phyloP scores from a whole-genome alignment of 345 rosid species.

The Melastoma malabathricum region DNA sequence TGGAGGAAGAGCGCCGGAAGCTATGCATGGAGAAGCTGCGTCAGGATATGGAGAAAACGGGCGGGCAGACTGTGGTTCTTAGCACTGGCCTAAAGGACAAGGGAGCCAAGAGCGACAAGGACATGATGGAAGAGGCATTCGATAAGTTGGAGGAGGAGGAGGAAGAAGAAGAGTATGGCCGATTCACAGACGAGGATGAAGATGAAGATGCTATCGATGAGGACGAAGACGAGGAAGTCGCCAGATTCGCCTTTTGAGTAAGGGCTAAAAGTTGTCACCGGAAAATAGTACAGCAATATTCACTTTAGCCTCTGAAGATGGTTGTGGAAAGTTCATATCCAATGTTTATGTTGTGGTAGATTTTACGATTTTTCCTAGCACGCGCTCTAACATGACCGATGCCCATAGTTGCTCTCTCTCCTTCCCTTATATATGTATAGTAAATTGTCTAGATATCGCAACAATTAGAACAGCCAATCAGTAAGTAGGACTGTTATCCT shows the following conservation, averaged over 20 bases:
- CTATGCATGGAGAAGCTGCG: slow-evolving; percentile 12
- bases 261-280: no score
- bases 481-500: no score
- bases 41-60: slow-evolving; percentile 18
- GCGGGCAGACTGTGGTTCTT: slow-evolving; percentile 16
- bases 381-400: no score
- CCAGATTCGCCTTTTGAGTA: slow-evolving; percentile 9
- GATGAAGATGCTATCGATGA: slow-evolving; percentile 8
- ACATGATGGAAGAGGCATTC: slow-evolving; percentile 6
- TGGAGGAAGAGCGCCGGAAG: slow-evolving; percentile 14
- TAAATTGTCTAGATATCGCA: no score
- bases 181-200: slow-evolving; percentile 8
- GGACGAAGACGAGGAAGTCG: slow-evolving; percentile 17
- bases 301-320: no score
- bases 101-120: slow-evolving; percentile 5
- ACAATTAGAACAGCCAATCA: no score
- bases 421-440: no score
- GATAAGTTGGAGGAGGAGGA: slow-evolving; percentile 9
- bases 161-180: slow-evolving; percentile 7
- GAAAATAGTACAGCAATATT: no score
- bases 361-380: no score
- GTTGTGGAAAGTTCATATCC: no score
- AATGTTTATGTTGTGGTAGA: no score
- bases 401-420: no score
- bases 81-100: slow-evolving; percentile 12